Conservation (phyloP, 495 filamentous ascomycete species). For the Platismatia glauca region DNA sequence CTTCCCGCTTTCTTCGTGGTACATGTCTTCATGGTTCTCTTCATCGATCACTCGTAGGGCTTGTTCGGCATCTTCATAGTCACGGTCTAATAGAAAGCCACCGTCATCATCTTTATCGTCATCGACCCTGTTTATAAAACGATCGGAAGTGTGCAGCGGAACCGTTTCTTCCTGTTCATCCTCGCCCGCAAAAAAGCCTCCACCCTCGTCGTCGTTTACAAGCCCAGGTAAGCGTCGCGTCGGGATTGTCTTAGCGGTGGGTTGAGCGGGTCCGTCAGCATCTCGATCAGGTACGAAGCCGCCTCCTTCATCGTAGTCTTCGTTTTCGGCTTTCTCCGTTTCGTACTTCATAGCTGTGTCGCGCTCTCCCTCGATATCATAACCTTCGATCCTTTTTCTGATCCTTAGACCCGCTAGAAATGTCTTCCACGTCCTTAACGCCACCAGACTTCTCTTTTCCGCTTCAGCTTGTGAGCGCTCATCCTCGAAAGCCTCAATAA, state of each 20-base stretch:
- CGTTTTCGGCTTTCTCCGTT: conserved; percentile 21
- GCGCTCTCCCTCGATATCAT: conserved; percentile 47
- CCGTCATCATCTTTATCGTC: neutral
- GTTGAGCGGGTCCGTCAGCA: conserved; percentile 10
- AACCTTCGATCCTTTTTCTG: conserved; percentile 60
- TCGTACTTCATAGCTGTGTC: conserved; percentile 21
- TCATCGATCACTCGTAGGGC: neutral
- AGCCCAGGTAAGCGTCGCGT: neutral
- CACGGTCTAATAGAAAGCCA: conserved; percentile 9
- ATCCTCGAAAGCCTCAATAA: conserved; percentile 54
- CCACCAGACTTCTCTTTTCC: conserved; percentile 45
- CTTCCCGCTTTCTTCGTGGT: neutral
- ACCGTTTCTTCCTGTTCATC: neutral
- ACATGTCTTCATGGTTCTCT: neutral
- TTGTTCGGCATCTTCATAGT: conserved; percentile 10
- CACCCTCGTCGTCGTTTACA: neutral
- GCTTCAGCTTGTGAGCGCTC: conserved; percentile 49
- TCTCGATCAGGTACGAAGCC: conserved; percentile 20
- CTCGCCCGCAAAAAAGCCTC: neutral
- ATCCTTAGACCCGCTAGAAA: conserved; percentile 72
- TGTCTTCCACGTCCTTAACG: conserved; percentile 64
- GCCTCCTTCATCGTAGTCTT: conserved; percentile 23
- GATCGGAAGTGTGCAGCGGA: neutral
- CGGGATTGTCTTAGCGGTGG: conserved; percentile 10
- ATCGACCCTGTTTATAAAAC: conserved; percentile 3